A percentile compares a stretch with the other conserved stretches of the same genome.
Conservation (phyloP, 768 basidiomycete genomes). For the Leccinum rimulosum region DNA sequence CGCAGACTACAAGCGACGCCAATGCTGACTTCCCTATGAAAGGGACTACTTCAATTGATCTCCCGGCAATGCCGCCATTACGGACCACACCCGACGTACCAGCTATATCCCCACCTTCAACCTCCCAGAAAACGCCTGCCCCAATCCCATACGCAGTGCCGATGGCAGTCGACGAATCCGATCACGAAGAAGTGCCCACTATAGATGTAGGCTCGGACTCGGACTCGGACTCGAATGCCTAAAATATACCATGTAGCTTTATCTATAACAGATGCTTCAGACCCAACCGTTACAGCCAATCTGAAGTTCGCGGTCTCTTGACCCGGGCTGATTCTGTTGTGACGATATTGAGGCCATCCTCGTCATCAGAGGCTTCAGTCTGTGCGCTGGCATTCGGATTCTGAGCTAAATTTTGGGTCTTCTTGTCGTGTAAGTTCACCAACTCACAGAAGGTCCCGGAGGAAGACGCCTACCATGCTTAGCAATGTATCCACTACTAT, state of each 20-base stretch:
- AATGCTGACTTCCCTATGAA: background rate
- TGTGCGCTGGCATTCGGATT: constrained; percentile 4
- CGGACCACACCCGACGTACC: background rate
- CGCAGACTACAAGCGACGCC: background rate
- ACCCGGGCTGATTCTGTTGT: background rate
- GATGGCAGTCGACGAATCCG: constrained; percentile 40
- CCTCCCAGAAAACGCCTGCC: constrained; percentile 6
- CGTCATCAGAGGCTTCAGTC: constrained; percentile 38
- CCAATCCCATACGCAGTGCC: background rate
- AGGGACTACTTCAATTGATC: background rate
- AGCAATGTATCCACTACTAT: constrained; percentile 52
- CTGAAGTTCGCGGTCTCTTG: constrained; percentile 20
- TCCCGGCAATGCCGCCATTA: background rate
- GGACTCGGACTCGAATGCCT: constrained; percentile 72
- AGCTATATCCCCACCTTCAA: background rate
- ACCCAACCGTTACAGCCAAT: background rate
- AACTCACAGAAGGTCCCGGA: background rate
- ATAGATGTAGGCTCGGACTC: constrained; percentile 83
- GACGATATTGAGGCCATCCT: constrained; percentile 13
- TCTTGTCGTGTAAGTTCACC: background rate
- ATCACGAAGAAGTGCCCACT: constrained; percentile 73
- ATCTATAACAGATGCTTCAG: background rate
- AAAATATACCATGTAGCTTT: background rate
- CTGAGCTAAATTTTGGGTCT: constrained; percentile 28
- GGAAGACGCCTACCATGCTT: constrained; percentile 40